These are phyloP conservation scores for Mycena floridula DNA, from an alignment of 768 basidiomycete genomes.

Conservation along the genomic window DNA sequence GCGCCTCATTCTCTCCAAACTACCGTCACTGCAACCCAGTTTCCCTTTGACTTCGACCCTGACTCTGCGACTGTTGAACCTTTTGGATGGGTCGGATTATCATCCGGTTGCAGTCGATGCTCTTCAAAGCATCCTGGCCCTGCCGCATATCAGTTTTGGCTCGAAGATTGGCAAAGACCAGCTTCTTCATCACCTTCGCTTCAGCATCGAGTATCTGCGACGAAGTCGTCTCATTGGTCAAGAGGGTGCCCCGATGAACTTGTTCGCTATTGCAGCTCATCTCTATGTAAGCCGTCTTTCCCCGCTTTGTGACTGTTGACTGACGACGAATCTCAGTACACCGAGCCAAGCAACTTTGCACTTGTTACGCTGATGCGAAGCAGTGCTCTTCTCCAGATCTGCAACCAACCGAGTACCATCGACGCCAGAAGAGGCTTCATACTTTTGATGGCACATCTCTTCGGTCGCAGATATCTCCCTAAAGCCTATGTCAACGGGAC, in stretches of 20 bases:
- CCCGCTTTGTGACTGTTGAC: neutral
- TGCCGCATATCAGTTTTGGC: constrained; percentile 54
- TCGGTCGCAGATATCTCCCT: constrained; percentile 53
- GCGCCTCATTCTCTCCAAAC: constrained; percentile 54
- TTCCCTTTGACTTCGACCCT: constrained; percentile 68
- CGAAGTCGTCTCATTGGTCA: constrained; percentile 47
- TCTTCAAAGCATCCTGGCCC: constrained; percentile 43
- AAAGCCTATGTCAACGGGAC: constrained; percentile 31
- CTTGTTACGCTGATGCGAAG: constrained; percentile 49
- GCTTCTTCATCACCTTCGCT: constrained; percentile 58
- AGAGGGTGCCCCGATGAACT: constrained; percentile 50
- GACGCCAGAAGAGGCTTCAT: constrained; percentile 46
- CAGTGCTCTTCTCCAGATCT: constrained; percentile 55
- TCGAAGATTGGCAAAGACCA: constrained; percentile 51
- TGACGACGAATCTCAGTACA: constrained; percentile 29
- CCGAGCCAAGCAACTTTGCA: constrained; percentile 68
- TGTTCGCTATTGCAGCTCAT: constrained; percentile 48
- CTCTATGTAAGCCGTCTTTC: constrained; percentile 33
- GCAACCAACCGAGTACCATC: constrained; percentile 29
- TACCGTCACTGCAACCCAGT: constrained; percentile 54
- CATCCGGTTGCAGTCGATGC: constrained; percentile 42
- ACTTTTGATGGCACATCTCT: constrained; percentile 56
- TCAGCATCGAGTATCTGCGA: constrained; percentile 67
- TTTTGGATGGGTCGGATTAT: constrained; percentile 54
- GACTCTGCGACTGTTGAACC: constrained; percentile 55